Conservation (phyloP, 2,329 filamentous ascomycete genomes). For the Exophiala dermatitidis region DNA sequence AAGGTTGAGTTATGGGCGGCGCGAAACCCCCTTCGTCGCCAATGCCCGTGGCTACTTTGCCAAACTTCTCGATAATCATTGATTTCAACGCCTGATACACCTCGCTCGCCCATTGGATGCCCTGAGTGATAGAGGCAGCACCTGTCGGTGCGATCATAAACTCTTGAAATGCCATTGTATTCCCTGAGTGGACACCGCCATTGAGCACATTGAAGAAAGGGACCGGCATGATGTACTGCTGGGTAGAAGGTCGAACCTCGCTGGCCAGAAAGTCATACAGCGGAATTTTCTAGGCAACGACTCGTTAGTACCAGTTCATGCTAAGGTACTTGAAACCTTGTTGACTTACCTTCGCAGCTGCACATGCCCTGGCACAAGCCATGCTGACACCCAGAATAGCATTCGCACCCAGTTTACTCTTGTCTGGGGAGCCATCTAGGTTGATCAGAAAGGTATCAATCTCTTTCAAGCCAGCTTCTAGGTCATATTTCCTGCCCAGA, state of each 20-base stretch:
- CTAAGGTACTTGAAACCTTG: neutral
- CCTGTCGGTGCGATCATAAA: constrained; percentile 42
- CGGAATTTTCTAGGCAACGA: constrained; percentile 35
- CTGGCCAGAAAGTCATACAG: constrained; percentile 50
- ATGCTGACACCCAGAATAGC: constrained; percentile 79
- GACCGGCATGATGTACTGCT: constrained; percentile 50
- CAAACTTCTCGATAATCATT: constrained; percentile 31
- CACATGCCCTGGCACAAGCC: constrained; percentile 60
- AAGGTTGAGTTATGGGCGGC: constrained; percentile 32
- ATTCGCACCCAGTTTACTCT: constrained; percentile 81
- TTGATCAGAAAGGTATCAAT: constrained; percentile 49
- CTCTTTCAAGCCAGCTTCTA: constrained; percentile 46
- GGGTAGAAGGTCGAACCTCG: constrained; percentile 46
- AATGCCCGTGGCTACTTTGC: constrained; percentile 30
- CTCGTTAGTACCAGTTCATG: neutral
- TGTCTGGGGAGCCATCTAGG: constrained; percentile 68
- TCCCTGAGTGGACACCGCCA: constrained; percentile 39
- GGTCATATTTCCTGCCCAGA: constrained; percentile 48
- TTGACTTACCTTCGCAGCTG: constrained; percentile 42
- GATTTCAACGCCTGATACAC: constrained; percentile 32
- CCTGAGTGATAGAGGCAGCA: constrained; percentile 22
- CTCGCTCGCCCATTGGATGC: constrained; percentile 32
- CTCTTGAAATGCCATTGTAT: constrained; percentile 47
- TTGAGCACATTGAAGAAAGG: constrained; percentile 56
- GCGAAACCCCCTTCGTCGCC: constrained; percentile 36